Conservation (phyloP, 306 rosid genomes). For the Boehmeria nivea region DNA sequence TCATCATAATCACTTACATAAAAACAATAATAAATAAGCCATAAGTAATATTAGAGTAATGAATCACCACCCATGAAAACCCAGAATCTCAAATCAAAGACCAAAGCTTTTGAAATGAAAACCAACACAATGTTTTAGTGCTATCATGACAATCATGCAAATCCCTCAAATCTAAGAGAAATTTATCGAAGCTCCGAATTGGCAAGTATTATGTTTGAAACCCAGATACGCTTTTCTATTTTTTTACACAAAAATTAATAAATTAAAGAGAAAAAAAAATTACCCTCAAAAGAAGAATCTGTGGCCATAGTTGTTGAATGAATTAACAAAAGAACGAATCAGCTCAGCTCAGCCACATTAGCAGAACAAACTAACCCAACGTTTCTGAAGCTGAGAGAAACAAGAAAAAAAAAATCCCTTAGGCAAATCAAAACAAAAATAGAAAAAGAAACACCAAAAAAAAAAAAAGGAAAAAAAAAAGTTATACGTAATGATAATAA, state of each 20-base stretch:
- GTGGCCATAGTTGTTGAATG: slow-evolving; percentile 41
- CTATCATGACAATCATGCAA: too few species aligned
- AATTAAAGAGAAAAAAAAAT: slow-evolving; percentile 2
- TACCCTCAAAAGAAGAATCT: slow-evolving; percentile 76
- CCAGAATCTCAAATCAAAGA: slow-evolving; percentile 28
- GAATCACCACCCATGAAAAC: slow-evolving; percentile 19
- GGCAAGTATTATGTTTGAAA: slow-evolving; percentile 18
- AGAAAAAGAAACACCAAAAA: too few species aligned
- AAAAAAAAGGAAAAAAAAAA: slow-evolving; percentile 13
- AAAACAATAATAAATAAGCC: too few species aligned
- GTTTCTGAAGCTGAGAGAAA: slow-evolving; percentile 39
- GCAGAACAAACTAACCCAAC: slow-evolving; percentile 30
- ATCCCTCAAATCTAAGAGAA: too few species aligned
- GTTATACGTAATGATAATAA: background rate
- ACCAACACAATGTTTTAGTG: too few species aligned
- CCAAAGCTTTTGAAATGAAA: slow-evolving; percentile 12
- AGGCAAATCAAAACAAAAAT: too few species aligned
- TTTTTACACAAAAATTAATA: background rate
- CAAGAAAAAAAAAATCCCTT: slow-evolving; percentile 31
- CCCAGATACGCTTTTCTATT: slow-evolving; percentile 11
- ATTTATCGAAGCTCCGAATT: too few species aligned
- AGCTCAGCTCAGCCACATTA: slow-evolving; percentile 52
- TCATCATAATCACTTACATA: too few species aligned
- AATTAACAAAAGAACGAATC: slow-evolving; percentile 33
- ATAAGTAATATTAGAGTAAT: background rate